Percentiles rank a stretch among this genome's conserved stretches.
Conservation (phyloP, 2,329 filamentous ascomycete species). For the Verticillium alfalfae region DNA sequence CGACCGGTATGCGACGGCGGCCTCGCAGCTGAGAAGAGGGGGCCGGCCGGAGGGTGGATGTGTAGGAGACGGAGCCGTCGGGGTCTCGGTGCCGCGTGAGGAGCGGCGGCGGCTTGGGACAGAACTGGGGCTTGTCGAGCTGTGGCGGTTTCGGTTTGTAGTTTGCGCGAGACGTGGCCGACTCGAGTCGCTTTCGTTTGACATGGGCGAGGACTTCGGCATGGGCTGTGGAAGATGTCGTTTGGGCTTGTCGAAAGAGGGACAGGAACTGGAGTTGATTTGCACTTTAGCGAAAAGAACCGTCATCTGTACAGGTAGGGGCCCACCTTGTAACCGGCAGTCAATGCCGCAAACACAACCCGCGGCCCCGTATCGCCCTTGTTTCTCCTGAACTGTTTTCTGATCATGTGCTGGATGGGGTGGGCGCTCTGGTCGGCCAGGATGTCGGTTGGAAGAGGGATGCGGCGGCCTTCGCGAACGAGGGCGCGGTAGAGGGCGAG, state of each 20-base stretch:
- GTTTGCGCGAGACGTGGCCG: constrained; percentile 12
- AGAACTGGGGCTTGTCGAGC: constrained; percentile 8
- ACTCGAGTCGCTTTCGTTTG: constrained; percentile 15
- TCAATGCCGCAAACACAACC: constrained; percentile 56
- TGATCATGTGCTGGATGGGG: constrained; percentile 53
- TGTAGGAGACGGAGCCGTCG: constrained; percentile 39
- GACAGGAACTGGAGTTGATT: constrained; percentile 28
- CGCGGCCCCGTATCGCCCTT: constrained; percentile 50
- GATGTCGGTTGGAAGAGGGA: constrained; percentile 45
- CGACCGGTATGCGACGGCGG: constrained; percentile 50
- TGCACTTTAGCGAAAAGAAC: no score
- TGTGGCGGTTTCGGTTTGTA: constrained; percentile 7
- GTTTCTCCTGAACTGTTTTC: constrained; percentile 58
- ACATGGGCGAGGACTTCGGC: constrained; percentile 34
- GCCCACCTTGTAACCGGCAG: constrained; percentile 61
- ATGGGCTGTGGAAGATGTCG: constrained; percentile 31
- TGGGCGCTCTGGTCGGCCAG: constrained; percentile 25
- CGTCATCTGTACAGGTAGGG: no score
- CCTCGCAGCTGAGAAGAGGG: constrained; percentile 40
- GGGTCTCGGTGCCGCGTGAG: constrained; percentile 25
- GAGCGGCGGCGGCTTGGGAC: constrained; percentile 20
- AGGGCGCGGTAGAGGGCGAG: constrained; percentile 70
- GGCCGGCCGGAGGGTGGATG: constrained; percentile 37
- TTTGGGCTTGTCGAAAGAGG: constrained; percentile 31
- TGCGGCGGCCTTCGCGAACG: constrained; percentile 47